Base-by-base conservation (phyloP, 345 rosid genomes). In the Citrus glauca region DNA sequence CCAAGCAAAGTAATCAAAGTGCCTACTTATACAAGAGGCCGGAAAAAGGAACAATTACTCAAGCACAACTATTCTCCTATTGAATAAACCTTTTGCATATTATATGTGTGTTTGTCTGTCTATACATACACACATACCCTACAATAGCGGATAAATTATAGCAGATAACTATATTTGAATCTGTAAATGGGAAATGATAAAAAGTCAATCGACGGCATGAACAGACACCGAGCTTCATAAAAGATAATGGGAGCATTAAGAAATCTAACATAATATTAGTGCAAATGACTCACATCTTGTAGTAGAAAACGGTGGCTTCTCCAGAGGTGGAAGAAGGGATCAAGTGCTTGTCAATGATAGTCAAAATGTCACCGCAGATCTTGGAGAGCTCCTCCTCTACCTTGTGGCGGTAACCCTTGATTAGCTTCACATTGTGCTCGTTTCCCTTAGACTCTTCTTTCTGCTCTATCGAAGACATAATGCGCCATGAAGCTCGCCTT, bases 231-330 rank as follows among this genome's bases (percentile, higher is more conserved):
- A 42, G 4, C 50, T 10, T 2, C 50, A 3, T 42, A 10, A 11
- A 10, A 42, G 13, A 9, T 42, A 42, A 9, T 42, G 48, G 48
- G 1, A 10, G 14, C 48, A 42, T 42, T 9, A 42, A 42, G 4
- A 10, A 42, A 11, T 42, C 16, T 42, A 42, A 13, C 50, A 42
- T 42, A 42, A 42, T 42, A 42, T 42, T 11, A 13, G 50, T 45
- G 50, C 40, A 69, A 68, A 70, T 9, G 4, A 81, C 91, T 86
- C 66, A 96, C 99, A 96, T 96, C 87, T 96, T 93, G 88, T 90
- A 89, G 87, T 96, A 96, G 90, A 96, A 96, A 33, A 96, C 99
- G 16, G 97, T 92, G 79, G 99, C 97, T 88, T 95, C 99, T 16
- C 97, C 98, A 6, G 95, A 88, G 73, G 89, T 64, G 76, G 98